Evolutionary conservation across 306 rosid genomes (phyloP).

Genomic region (Vicia villosa): DNA sequence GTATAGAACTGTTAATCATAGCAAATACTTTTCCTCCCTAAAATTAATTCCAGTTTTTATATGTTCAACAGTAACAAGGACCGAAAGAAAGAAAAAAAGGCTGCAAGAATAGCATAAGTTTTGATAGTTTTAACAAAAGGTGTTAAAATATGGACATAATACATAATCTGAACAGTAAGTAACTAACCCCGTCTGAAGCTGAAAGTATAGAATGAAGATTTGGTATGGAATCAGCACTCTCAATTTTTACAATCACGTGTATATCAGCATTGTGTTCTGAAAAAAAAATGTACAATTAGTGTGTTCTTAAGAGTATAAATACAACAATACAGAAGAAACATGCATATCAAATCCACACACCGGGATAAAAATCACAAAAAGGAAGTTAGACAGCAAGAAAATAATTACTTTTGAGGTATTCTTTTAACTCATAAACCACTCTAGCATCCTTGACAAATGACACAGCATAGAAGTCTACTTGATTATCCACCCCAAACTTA

Average conservation of each 20-base stretch:
- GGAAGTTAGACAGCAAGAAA: constrained; percentile 29
- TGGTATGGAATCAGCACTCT: constrained; percentile 94
- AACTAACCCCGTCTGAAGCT: constrained; percentile 95
- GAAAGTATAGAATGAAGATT: constrained; percentile 88
- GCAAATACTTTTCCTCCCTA: not conserved
- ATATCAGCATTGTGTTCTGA: constrained; percentile 80
- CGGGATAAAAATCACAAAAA: constrained; percentile 26
- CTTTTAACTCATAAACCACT: constrained; percentile 87
- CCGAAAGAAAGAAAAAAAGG: no score
- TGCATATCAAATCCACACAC: not conserved
- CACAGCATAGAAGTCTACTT: constrained; percentile 94
- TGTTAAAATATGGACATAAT: constrained; percentile 26
- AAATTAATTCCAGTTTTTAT: not conserved
- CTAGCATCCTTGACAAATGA: constrained; percentile 92
- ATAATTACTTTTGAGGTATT: constrained; percentile 69
- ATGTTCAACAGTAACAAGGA: not conserved
- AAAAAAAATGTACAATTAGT: constrained; percentile 34
- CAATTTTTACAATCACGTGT: constrained; percentile 88
- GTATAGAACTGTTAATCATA: not conserved
- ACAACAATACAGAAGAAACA: constrained; percentile 11
- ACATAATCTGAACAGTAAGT: constrained; percentile 14
- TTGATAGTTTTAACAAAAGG: not conserved
- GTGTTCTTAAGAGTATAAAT: constrained; percentile 25
- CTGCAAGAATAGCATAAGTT: no score
- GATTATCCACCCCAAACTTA: constrained; percentile 94